Evolutionary conservation across 768 basidiomycete genomes (phyloP), one percentile per base, ranked within the genome.

Genomic region (Phaeotremella skinneri): DNA sequence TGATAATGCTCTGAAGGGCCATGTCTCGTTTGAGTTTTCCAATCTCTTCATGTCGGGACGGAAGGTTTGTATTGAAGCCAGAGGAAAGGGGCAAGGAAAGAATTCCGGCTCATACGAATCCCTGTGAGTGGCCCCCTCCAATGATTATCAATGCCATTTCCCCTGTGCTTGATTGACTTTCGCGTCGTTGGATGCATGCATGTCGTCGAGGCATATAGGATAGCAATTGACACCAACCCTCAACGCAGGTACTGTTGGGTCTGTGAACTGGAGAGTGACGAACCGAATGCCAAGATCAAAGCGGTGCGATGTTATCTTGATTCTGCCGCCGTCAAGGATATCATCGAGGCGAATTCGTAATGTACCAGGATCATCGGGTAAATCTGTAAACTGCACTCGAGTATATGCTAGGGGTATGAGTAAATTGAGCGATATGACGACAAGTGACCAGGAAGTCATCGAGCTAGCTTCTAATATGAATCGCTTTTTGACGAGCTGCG

Each of bases 231-330:
- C n/a, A n/a, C n/a, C n/a, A n/a, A n/a, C n/a, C n/a, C n/a, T n/a
- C n/a, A n/a, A n/a, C n/a, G n/a, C 21, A 45, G 43, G 6, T 45
- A 45, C 23, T 45, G 43, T 23, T 45, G 43, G 43, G 43, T 45
- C 6, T 13, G 11, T 23, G 43, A 45, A 20, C 9, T 45, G 13
- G 43, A 45, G 43, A 20, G 21, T 21, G 43, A 45, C 23, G 43
- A 45, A 13, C 9, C 7, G 13, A 21, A 45, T 20, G 43, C 43
- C 6, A 45, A 45, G 23, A 45, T 45, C 43, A 23, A 13, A 13
- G 7, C 11, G 13, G 9, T 45, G 9, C 13, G 43, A 45, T 13
- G 43, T 45, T 45, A 45, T 45, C 21, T 45, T 13, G 43, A 45
- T 45, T 45, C 43, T 11, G 43, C 43, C 9, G 43, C 43, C 23